These are phyloP conservation scores for Vinca major DNA, from an alignment of 305 asterid species.

Conservation along the genomic window DNA sequence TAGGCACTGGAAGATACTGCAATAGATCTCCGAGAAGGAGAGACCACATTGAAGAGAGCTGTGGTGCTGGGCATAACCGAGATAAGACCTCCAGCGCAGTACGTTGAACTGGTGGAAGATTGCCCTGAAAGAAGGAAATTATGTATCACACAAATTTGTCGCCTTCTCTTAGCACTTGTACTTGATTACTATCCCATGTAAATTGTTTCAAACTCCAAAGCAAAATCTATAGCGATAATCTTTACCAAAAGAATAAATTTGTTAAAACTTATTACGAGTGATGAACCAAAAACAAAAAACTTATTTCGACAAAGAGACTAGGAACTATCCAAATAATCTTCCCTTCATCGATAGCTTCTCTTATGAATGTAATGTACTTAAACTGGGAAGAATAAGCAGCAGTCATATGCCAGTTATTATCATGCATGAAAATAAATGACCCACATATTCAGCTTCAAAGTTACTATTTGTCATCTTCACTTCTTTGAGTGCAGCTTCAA, in stretches of 20 bases:
- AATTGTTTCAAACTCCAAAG: neutral
- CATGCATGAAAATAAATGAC: slow-evolving; percentile 19
- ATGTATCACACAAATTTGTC: neutral
- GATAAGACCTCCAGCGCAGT: slow-evolving; percentile 73
- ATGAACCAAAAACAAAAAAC: neutral
- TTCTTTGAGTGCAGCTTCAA: slow-evolving; percentile 63
- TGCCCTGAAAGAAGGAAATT: slow-evolving; percentile 49
- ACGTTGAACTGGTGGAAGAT: slow-evolving; percentile 80
- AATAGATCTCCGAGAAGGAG: slow-evolving; percentile 52
- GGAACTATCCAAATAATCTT: too few relatives aligned
- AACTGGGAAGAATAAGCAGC: too few relatives aligned
- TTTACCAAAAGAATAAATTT: neutral
- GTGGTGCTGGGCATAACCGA: slow-evolving; percentile 56
- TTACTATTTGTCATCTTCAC: slow-evolving; percentile 47
- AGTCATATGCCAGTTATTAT: too few relatives aligned
- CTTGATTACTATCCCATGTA: neutral
- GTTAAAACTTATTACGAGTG: neutral
- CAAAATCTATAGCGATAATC: neutral
- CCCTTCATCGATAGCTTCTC: too few relatives aligned
- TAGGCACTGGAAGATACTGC: slow-evolving; percentile 72
- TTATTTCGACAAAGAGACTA: too few relatives aligned
- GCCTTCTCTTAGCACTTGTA: neutral
- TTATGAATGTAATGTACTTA: too few relatives aligned
- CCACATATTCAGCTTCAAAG: slow-evolving; percentile 90
- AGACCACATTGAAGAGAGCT: slow-evolving; percentile 80